Evolutionary conservation across 805 yeast genomes (phyloP), one percentile per base, ranked within the genome.

Genomic region (Candida montana): DNA sequence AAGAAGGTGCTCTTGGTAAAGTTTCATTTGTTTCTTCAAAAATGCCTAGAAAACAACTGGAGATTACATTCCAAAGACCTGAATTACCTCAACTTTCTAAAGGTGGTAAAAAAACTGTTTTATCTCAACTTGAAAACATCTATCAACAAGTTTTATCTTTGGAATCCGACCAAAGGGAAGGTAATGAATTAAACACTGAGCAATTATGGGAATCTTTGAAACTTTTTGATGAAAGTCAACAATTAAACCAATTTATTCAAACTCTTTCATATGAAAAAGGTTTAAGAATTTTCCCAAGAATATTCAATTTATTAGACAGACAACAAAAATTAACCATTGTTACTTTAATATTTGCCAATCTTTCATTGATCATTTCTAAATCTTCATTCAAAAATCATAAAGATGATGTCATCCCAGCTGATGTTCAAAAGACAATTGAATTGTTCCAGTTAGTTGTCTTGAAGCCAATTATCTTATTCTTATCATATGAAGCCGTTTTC

Each of bases 1-100:
- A 74, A 55, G 95, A 83, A 56, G 96, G 96, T 54, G 93, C 95
- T 2, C 71, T 91, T 45, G 97, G 98, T 52, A 86, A 83, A 64
- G 83, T 89, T 44, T 77, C 90, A 11, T 71, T 80, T 52, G 82
- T 87, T 32, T 75, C 81, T 21, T 86, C 88, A 51, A 88, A 85
- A 59, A 82, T 83, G 50, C 97, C 96, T 47, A 80, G 96, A 68
- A 88, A 82, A 61, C 88, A 85, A 55, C 71, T 90, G 58, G 88
- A 81, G 51, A 70, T 81, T 40, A 69, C 75, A 48, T 70, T 72
- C 40, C 71, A 69, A 47, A 78, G 73, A 56, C 72, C 75, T 57
- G 68, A 69, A 51, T 27, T 55, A 18, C 54, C 55, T 26, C 54
- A 51, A 37, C 50, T 54, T 29, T 52, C 61, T 24, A 52, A 50